Percentiles rank a stretch among this genome's conserved stretches.
Evolutionary conservation across 352 stramenopile genomes (phyloP).

Genomic region (Phytopythium montanum): DNA sequence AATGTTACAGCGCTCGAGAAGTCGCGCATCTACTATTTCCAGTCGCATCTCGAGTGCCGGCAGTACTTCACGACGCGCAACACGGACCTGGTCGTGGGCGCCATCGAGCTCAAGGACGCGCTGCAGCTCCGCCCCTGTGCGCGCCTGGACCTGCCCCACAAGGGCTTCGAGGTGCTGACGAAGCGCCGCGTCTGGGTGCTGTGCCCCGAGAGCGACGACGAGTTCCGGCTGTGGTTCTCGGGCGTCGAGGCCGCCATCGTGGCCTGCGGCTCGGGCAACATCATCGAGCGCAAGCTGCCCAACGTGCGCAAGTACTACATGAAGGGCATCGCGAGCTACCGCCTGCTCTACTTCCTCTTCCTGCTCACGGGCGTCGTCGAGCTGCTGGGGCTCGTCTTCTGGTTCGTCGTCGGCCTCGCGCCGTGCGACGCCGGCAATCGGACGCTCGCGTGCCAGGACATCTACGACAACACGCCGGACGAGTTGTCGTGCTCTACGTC

Average conservation of each 20-base stretch:
- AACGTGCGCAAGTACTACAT: constrained; percentile 90
- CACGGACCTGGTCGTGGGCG: constrained; percentile 59
- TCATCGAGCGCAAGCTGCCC: constrained; percentile 82
- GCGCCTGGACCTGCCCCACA: constrained; percentile 55
- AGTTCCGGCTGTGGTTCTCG: constrained; percentile 85
- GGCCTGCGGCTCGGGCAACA: constrained; percentile 68
- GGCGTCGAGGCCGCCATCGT: constrained; percentile 76
- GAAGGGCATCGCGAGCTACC: constrained; percentile 82
- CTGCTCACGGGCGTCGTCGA: constrained; percentile 64
- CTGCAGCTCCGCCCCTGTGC: constrained; percentile 60
- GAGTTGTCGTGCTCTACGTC: constrained; percentile 40
- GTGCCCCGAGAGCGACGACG: constrained; percentile 79
- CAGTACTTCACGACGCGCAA: constrained; percentile 77
- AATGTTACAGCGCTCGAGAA: constrained; percentile 58
- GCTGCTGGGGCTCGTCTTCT: constrained; percentile 73
- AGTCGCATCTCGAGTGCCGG: constrained; percentile 63
- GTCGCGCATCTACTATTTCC: constrained; percentile 77
- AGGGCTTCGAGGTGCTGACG: constrained; percentile 74
- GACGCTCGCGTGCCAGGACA: constrained; percentile 49
- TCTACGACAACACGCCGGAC: constrained; percentile 58
- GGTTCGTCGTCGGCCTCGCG: constrained; percentile 74
- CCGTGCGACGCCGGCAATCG: constrained; percentile 58
- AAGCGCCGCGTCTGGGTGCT: constrained; percentile 85
- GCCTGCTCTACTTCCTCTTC: constrained; percentile 76
- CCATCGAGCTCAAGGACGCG: constrained; percentile 64